Evolutionary conservation across 202 grass and related monocot genomes (phyloP), one percentile per base, ranked within the genome.

Genomic region (Dendrocalamus latiflorus): DNA sequence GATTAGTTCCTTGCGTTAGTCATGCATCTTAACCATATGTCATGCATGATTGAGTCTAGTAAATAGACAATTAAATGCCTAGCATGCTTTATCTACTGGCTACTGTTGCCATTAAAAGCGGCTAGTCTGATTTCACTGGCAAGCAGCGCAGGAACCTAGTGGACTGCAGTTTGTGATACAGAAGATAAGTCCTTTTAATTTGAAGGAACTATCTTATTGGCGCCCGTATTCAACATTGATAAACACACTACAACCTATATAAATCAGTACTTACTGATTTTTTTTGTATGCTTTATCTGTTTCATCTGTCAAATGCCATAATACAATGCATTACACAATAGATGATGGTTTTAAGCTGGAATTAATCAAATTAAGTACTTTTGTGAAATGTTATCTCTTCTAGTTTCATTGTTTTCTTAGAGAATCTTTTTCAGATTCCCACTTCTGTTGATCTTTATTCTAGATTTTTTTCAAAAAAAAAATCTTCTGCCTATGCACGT

Each of bases 401-500:
- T 75, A 89, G 26, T 38, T 65, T 57, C 36, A 76, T 79, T n/a
- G 72, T 76, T 81, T 76, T 76, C 16, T 76, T 56, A 56, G 24
- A 47, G n/a, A 1, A 80, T 22, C 8, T 3, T 70, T 38, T n/a
- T n/a, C 0, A 13, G n/a, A 65, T 65, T 59, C 58, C 15, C 50
- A 50, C 9, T 84, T 77, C 36, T 74, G 8, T 53, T 75, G 38
- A 21, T 30, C 11, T 43, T 55, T 13, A 7, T 41, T 74, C 10
- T 42, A 65, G 9, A 5, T n/a, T 65, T 1, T 47, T 55, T 86
- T 44, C 26, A n/a, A n/a, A n/a, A n/a, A n/a, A n/a, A n/a, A n/a
- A n/a, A n/a, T 41, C 20, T 72, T 70, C 50, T 77, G 50, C 74
- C 55, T 87, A 6, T 84, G 68, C 83, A 95, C 91, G 89, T 95